Base-by-base conservation (phyloP, 1,139 yeast genomes). In the Blastobotrys apis region DNA sequence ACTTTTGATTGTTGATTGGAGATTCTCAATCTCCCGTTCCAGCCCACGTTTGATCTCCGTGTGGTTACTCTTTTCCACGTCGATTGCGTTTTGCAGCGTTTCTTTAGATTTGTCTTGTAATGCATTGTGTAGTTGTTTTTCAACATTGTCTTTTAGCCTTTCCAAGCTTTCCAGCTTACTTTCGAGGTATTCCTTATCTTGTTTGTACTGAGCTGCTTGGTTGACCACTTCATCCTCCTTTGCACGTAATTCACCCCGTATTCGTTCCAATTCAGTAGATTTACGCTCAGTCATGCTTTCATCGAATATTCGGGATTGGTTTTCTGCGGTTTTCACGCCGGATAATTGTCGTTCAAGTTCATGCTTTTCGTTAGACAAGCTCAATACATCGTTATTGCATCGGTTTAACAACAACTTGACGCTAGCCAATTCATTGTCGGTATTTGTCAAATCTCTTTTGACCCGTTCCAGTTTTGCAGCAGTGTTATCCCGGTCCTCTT, bases 131-230 rank as follows among this genome's bases (percentile, higher is more conserved):
- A 49, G 37, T 34, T 54, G 57, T 16, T 45, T 35, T 37, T 56
- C 60, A 32, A 51, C 49, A 36, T 52, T 54, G 23, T 50, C 49
- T 23, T 49, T 50, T 33, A 55, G 36, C 32, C 54, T 47, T 25
- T 51, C 51, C 31, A 52, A 39, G 22, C 45, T 42, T 4, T 45
- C 38, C 12, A 55, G 43, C 39, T 53, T 53, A 33, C 39, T 51
- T 33, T 51, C 48, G 5, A 54, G 48, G 15, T 35, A 37, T 15
- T 35, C 41, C 30, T 48, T 48, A 15, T 55, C 57, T 10, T 41
- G 48, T 25, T 42, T 42, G 51, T 49, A 49, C 8, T 43, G 45
- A 16, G 30, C 40, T 8, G 39, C 41, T 30, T 41, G 43, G 2
- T 42, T 34, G 21, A 45, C 40, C 25, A 54, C 31, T 16, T 54